phyloP scores from a whole-genome alignment of 2,329 filamentous ascomycete genomes.

The Cercospora sojina region DNA sequence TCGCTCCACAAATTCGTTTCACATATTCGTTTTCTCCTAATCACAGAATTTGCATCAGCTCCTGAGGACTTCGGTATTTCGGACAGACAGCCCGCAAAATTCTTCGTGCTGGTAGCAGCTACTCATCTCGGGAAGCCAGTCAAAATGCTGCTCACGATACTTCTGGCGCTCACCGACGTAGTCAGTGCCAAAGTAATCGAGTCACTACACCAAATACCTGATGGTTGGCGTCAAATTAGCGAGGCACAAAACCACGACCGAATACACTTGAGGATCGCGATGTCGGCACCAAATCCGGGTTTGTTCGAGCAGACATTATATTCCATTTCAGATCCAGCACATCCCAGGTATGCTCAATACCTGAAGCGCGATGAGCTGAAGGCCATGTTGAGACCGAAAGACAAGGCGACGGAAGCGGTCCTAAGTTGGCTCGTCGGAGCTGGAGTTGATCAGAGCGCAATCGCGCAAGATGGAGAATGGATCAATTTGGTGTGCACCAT shows the following conservation, averaged over 20 bases:
- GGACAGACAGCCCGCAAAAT: not conserved
- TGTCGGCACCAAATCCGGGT: constrained; percentile 19
- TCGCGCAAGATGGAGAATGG: constrained; percentile 58
- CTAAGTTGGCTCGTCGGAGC: constrained; percentile 56
- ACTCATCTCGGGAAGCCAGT: not conserved
- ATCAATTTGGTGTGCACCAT: constrained; percentile 55
- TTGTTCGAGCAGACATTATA: constrained; percentile 59
- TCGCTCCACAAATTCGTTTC: not conserved
- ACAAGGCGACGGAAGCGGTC: constrained; percentile 51
- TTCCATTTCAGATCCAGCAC: constrained; percentile 61
- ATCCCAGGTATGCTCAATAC: constrained; percentile 61
- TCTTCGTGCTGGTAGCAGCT: not conserved
- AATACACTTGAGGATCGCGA: constrained; percentile 27
- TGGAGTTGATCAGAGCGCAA: constrained; percentile 49
- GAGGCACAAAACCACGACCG: constrained; percentile 20
- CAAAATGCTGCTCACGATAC: not conserved
- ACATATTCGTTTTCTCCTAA: not conserved
- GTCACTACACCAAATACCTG: constrained; percentile 21
- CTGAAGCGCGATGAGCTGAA: constrained; percentile 61
- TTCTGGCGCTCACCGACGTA: constrained; percentile 18
- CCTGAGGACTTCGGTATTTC: not conserved
- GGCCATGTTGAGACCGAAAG: constrained; percentile 53
- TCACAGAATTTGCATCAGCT: not conserved
- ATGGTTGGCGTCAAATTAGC: constrained; percentile 25
- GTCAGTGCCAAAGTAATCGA: constrained; percentile 25